Base-by-base conservation (phyloP, 1,139 yeast genomes). In the Scheffersomyces insectosa region DNA sequence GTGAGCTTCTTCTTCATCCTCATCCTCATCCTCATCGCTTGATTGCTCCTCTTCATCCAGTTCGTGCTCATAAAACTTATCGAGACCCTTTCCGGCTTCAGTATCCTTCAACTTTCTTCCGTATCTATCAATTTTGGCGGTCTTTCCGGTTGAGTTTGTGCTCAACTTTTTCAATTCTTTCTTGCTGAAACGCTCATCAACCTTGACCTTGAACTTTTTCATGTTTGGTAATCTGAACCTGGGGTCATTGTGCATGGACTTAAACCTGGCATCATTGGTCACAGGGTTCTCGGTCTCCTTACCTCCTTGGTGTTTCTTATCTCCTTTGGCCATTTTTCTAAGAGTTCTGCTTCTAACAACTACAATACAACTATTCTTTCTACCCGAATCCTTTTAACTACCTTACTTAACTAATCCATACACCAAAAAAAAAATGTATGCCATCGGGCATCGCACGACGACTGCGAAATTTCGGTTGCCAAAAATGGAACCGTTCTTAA, bases 161-260 rank as follows among this genome's bases (percentile, higher is more conserved):
- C 80, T 80, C 52, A 83, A 76, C 45, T 79, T 78, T 50, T 78
- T 78, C 53, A 86, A 65, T 58, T 90, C 97, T 38, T 78, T 76
- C 54, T 81, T 81, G 52, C 83, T 82, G 65, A 93, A 93, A 65
- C 99, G 82, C 45, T 83, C 87, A 66, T 93, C 99, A 35, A 95
- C 77, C 54, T 87, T 82, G 36, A 89, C 86, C 62, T 85, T 87
- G 50, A 84, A 69, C 49, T 85, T 83, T 55, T 82, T 83, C 60
- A 77, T 76, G 53, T 77, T 83, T 3, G 97, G 93, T 35, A 81
- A 68, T 50, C 80, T 84, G 68, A 93, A 93, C 51, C 97, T 77
- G 3, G 99, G 98, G 64, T 95, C 99, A 52, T 78, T 82, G 56
- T 86, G 90, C 5, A 91, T 87, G 4, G 84, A 72, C 15, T 86